phyloP scores from a whole-genome alignment of 176 grass and related monocot genomes.

The Saccharum spontaneum region DNA sequence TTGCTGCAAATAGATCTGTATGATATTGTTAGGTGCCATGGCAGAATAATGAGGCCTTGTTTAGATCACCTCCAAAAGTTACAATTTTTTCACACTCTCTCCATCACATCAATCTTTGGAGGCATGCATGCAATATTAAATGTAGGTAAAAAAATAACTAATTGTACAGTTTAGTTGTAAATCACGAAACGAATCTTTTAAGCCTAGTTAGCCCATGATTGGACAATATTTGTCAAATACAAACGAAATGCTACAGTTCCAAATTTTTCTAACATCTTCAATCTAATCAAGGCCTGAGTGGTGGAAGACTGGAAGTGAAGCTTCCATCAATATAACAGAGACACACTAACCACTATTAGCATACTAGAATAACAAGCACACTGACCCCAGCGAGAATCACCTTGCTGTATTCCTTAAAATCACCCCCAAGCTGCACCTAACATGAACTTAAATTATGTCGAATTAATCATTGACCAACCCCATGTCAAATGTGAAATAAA shows the following conservation, averaged over 20 bases:
- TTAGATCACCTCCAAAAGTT: too few species aligned
- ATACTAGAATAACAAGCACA: neutral
- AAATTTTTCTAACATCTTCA: too few species aligned
- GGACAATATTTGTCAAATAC: too few species aligned
- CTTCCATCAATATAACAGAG: slow-evolving; percentile 7
- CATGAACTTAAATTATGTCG: neutral
- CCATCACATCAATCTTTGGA: too few species aligned
- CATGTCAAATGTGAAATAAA: neutral
- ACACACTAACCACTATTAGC: neutral
- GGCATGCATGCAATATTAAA: too few species aligned
- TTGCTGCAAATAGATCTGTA: slow-evolving; percentile 36
- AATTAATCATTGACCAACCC: neutral
- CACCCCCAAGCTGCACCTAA: neutral
- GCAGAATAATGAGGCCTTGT: neutral
- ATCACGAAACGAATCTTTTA: too few species aligned
- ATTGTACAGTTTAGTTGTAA: too few species aligned
- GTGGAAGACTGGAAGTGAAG: neutral
- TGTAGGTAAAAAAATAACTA: too few species aligned
- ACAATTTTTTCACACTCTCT: too few species aligned
- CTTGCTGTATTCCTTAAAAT: neutral
- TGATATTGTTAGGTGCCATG: neutral
- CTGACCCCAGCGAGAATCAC: too few species aligned
- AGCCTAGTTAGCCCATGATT: too few species aligned
- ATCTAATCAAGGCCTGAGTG: neutral
- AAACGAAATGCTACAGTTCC: too few species aligned